Base-by-base conservation (phyloP, 257 asterid species). In the Salvia rosmarinus region DNA sequence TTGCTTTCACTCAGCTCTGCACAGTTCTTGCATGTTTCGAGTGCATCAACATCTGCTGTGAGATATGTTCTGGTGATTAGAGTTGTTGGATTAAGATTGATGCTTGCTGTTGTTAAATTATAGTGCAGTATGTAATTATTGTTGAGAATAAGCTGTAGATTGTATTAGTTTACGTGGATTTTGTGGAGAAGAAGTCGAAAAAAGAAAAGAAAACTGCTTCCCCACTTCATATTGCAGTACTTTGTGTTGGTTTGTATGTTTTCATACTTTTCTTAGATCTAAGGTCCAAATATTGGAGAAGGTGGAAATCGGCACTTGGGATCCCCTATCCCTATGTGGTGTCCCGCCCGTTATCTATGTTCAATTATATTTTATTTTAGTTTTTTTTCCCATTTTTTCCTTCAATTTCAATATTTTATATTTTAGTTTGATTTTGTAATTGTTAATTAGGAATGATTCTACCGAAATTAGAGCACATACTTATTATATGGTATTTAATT, bases 21-120 rank as follows among this genome's bases (percentile, higher is more conserved):
- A 57, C 95, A 0, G 81, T 82, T 12, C 86, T 90, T 34, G 96
- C 96, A 2, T 92, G 98, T 64, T 92, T 85, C 11, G 96, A 69
- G 75, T 92, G 95, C 86, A 62, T 92, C 17, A 66, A 75, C 3
- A 58, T 85, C 43, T 92, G 98, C 57, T 77, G 80, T 66, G 98
- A 90, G 28, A 51, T 92, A 61, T 92, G 97, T 75, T 23, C 70
- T 47, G 77, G 89, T 74, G 87, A 78, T 47, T 82, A 77, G 73
- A 13, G 54, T 64, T 17, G 67, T 9, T 13, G 66, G 30, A 16
- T 30, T 25, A 78, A 64, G 35, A 56, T 6, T 11, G 13, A 6
- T 37, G 14, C 17, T 57, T 4, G 0, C 2, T 0, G 4, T 11
- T 4, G 17, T 6, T 50, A 14, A 62, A 51, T 68, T 28, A 9